Evolutionary conservation across 257 asterid species (phyloP), one percentile per base, ranked within the genome.

Genomic region (Solanum boliviense): DNA sequence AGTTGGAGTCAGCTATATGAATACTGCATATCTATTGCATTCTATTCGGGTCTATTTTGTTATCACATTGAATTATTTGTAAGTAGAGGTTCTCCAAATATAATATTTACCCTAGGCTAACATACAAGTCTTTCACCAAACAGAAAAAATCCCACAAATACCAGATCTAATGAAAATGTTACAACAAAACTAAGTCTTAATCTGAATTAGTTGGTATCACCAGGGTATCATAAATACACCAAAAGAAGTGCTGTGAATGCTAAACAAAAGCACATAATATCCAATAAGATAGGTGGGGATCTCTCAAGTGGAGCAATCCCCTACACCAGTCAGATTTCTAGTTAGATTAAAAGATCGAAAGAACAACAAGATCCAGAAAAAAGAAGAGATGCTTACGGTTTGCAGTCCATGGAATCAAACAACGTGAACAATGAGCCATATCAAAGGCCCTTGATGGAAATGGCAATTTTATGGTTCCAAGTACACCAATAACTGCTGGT

Each of bases 361-460:
- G 15, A 27, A 79, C 21, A 46, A 32, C 35, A 29, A 84, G 46
- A 87, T 31, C 20, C n/a, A 81, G 76, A 23, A 82, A 11, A 38
- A 21, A 56, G 25, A 81, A 11, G 23, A 58, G 29, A n/a, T 88
- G 18, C 89, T 89, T 72, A 92, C 94, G 92, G 44, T 90, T 89
- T 82, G 72, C 86, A n/a, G 90, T 87, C 94, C 94, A 92, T 0
- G 88, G 92, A 52, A 90, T 90, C 88, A 91, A 87, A 60, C 93
- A 91, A 35, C 91, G 91, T 9, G 93, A 91, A 76, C 93, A 91
- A 48, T 91, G 93, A 68, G 90, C 93, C 92, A 91, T 90, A 83
- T 91, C 93, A 82, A 83, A 88, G 52, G 90, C 90, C 60, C 82
- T 56, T 48, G 82, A 73, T 56, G 90, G 90, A 74, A 71, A 88